A percentile compares a stretch with the other conserved stretches of the same genome.
Conservation (phyloP, 1,139 yeast genomes). For the Geotrichum citri-aurantii region DNA sequence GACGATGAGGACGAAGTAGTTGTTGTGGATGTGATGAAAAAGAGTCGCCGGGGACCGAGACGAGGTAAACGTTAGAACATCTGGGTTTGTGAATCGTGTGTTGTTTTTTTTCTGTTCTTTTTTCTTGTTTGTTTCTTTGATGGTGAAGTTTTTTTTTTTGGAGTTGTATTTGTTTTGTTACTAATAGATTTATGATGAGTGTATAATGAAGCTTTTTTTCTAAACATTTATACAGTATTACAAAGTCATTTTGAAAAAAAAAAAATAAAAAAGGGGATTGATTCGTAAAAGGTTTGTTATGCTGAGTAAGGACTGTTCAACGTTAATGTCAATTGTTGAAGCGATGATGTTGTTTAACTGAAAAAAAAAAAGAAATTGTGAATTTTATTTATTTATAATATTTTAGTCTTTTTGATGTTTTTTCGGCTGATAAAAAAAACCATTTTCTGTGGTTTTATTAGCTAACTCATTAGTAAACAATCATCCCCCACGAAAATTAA, state of each 20-base stretch:
- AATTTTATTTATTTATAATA: too few species aligned
- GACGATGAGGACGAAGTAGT: conserved; percentile 17
- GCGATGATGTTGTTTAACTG: neutral
- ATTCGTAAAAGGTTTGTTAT: neutral
- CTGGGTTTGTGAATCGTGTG: neutral
- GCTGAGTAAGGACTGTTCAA: neutral
- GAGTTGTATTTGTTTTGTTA: too few species aligned
- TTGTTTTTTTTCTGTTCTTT: neutral
- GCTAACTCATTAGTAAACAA: neutral
- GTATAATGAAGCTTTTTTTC: too few species aligned
- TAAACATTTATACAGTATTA: too few species aligned
- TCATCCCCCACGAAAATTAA: neutral
- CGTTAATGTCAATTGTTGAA: too few species aligned
- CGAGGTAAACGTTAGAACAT: neutral
- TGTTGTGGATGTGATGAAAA: conserved; percentile 17
- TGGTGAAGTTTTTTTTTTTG: neutral
- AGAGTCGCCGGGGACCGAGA: conserved; percentile 3
- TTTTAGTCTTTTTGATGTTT: neutral
- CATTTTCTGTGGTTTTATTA: neutral
- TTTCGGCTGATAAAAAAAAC: neutral
- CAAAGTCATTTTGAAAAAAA: too few species aligned
- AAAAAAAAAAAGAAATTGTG: neutral
- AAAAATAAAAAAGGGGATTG: too few species aligned
- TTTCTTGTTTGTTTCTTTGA: neutral
- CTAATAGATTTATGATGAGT: too few species aligned